A percentile compares a stretch with the other conserved stretches of the same genome.
Evolutionary conservation across 768 basidiomycete species (phyloP).

Genomic region (Mycena vulgaris): DNA sequence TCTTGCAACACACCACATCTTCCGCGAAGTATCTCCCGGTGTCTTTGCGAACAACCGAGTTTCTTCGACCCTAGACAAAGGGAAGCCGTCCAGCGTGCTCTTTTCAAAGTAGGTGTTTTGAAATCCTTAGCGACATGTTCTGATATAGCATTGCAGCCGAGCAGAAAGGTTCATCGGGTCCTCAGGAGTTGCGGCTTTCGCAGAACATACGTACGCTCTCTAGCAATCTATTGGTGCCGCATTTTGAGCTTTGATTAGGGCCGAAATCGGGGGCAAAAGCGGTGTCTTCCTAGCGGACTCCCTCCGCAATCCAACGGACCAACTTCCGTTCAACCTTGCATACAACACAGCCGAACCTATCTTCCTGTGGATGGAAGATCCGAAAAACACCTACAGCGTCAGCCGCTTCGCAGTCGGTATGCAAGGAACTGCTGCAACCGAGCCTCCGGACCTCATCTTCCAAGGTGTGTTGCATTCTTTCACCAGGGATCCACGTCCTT

Average conservation of each 20-base stretch:
- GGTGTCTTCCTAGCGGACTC: slow-evolving; percentile 1
- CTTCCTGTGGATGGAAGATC: slow-evolving; percentile 10
- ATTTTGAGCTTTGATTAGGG: slow-evolving; percentile 11
- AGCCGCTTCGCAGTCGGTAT: slow-evolving; percentile 18
- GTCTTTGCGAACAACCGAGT: slow-evolving; percentile 51
- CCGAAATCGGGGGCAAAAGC: slow-evolving; percentile 36
- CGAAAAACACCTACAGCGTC: slow-evolving; percentile 3
- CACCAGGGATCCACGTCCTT: too few relatives aligned
- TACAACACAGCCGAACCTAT: not conserved
- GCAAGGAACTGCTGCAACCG: slow-evolving; percentile 29
- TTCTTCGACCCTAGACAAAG: slow-evolving; percentile 48
- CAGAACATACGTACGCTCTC: slow-evolving; percentile 35
- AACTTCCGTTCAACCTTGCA: slow-evolving; percentile 1
- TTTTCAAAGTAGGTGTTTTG: slow-evolving; percentile 33
- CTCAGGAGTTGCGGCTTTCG: slow-evolving; percentile 32
- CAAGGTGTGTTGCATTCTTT: slow-evolving; percentile 7
- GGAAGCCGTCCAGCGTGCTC: slow-evolving; percentile 38
- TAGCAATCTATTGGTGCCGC: not conserved
- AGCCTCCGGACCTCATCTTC: slow-evolving; percentile 21
- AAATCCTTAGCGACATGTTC: not conserved
- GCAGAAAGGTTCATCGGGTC: slow-evolving; percentile 27
- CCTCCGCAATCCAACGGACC: not conserved
- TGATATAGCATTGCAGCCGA: not conserved
- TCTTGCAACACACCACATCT: slow-evolving; percentile 53
- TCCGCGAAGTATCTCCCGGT: slow-evolving; percentile 48